Evolutionary conservation across 768 basidiomycete species (phyloP), one percentile per base, ranked within the genome.

Genomic region (Tremella mesenterica): DNA sequence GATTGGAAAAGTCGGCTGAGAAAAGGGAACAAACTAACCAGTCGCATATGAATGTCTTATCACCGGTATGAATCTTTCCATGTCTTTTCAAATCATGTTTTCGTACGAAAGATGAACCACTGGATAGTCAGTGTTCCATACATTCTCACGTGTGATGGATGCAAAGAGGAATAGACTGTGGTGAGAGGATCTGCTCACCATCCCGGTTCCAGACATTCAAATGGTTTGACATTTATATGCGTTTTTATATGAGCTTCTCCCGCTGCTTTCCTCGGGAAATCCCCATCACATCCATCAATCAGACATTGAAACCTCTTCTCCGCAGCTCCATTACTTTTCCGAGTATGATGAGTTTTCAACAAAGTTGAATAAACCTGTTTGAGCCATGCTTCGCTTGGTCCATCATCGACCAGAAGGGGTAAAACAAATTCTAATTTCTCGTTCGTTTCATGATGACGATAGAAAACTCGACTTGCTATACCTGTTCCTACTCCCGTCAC

Each of bases 201-300:
- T 39, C 71, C 71, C n/a, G 60, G 56, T 27, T 66, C 68, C 0
- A 63, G 57, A 53, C 76, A 77, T 1, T 70, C 59, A 56, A 68
- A 76, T 12, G 75, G 76, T 66, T 76, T 76, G 66, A 76, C 74
- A 54, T 75, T 74, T 14, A 77, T 60, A 56, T 77, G 76, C 30
- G 75, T 76, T 56, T 77, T 75, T 48, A 76, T 74, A 60, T 77
- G 76, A 33, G 63, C 68, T 52, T 73, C 68, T 38, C 76, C 75
- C 13, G 76, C 76, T 45, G 69, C 71, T 63, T 64, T 73, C 18
- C 71, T 47, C 1, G 69, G 69, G 53, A 69, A 71, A 48, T 54
- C 51, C 38, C 67, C 54, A 27, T 62, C 65, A 36, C 71, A 73
- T n/a, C 63, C 65, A 28, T 73, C 71, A 27, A 73, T 69, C 26